phyloP scores from a whole-genome alignment of 1,284 basidiomycete genomes.

The Cystobasidium sp. region DNA sequence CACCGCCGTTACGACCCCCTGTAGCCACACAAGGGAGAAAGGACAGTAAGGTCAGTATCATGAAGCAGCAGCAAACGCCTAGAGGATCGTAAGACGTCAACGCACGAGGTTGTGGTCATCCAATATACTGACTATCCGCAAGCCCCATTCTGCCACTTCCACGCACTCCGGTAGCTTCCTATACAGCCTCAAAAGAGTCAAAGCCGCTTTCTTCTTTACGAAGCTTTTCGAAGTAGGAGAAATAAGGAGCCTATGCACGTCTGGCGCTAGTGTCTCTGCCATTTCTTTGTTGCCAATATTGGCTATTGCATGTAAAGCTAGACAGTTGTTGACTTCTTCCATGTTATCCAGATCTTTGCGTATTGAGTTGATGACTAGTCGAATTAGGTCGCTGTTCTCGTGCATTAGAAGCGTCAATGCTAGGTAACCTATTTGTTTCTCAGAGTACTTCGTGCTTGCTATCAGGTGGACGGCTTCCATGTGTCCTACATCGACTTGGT shows the following conservation, averaged over 20 bases:
- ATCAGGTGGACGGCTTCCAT: conserved; percentile 99
- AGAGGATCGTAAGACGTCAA: conserved; percentile 26
- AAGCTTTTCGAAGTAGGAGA: conserved; percentile 93
- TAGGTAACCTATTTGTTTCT: conserved; percentile 99
- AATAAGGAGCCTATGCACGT: conserved; percentile 92
- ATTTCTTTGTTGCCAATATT: conserved; percentile 98
- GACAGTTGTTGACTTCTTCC: conserved; percentile 92
- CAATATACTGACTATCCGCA: conserved; percentile 92
- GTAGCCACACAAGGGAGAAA: neutral
- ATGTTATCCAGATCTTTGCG: conserved; percentile 95
- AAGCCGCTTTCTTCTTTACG: conserved; percentile 97
- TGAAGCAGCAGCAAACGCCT: neutral
- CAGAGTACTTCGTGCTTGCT: conserved; percentile 91
- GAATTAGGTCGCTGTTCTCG: conserved; percentile 94
- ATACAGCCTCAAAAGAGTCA: conserved; percentile 89
- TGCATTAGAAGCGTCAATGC: conserved; percentile 97
- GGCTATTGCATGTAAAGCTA: conserved; percentile 96
- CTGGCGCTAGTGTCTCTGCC: conserved; percentile 90
- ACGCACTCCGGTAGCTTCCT: conserved; percentile 95
- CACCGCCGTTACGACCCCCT: conserved; percentile 94
- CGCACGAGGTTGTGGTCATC: conserved; percentile 83
- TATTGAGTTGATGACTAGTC: conserved; percentile 96
- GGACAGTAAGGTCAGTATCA: neutral
- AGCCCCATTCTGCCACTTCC: conserved; percentile 90
- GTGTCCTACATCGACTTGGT: conserved; percentile 97